phyloP scores from a whole-genome alignment of 2,329 filamentous ascomycete species.

The Verticillium zaregamsianum region DNA sequence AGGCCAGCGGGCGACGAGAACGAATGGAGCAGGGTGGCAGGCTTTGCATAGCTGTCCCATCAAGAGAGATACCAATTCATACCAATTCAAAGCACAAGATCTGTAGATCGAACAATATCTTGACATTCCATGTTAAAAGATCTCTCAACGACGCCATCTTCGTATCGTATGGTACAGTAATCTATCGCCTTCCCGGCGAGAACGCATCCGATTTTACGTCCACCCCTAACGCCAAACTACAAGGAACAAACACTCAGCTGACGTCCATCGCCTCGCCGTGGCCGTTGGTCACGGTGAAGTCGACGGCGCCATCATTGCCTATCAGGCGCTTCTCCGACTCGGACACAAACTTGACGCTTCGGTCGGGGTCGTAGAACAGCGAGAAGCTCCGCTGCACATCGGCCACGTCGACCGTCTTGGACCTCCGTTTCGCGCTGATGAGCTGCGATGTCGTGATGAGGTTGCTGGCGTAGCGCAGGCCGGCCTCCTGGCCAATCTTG shows the following conservation, averaged over 20 bases:
- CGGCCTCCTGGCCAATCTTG: conserved; percentile 91
- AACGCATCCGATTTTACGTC: not conserved
- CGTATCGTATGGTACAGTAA: conserved; percentile 10
- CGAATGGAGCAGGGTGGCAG: conserved; percentile 46
- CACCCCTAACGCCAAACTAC: conserved; percentile 9
- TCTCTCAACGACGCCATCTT: not conserved
- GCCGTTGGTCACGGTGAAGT: conserved; percentile 54
- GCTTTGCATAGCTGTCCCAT: conserved; percentile 33
- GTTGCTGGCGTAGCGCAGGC: conserved; percentile 93
- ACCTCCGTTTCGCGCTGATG: conserved; percentile 77
- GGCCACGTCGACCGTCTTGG: conserved; percentile 76
- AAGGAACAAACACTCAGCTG: conserved; percentile 25
- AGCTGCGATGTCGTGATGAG: conserved; percentile 93
- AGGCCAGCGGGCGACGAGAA: conserved; percentile 51
- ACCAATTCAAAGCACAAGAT: not conserved
- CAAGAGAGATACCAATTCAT: not conserved
- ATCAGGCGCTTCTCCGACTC: conserved; percentile 93
- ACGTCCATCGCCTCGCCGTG: conserved; percentile 50
- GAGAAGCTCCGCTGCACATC: conserved; percentile 93
- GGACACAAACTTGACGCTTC: conserved; percentile 85
- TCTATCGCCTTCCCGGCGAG: conserved; percentile 11
- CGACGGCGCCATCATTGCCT: conserved; percentile 77
- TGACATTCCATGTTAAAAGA: not conserved
- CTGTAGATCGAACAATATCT: not conserved
- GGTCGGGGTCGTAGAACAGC: conserved; percentile 84